A percentile compares a stretch with the other conserved stretches of the same genome.
Evolutionary conservation across 148 eudicot species (phyloP).

Genomic region (Vaccinium vitisidaea): DNA sequence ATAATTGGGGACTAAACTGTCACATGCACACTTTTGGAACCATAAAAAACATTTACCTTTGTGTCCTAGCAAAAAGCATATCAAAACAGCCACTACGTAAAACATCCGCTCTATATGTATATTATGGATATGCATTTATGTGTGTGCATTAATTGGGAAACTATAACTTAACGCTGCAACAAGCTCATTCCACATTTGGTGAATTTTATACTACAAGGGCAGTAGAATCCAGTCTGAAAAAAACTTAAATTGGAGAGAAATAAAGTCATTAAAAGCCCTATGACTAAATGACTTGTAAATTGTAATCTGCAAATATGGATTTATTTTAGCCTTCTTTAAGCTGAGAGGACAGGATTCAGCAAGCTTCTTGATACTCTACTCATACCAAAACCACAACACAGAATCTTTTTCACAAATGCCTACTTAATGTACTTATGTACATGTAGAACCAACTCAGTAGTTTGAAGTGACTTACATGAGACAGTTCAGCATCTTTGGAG

Average conservation of each 20-base stretch:
- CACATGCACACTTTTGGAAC: background rate
- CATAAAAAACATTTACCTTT: background rate
- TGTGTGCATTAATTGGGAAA: background rate
- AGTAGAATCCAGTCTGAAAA: background rate
- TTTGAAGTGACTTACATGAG: slow-evolving; percentile 71
- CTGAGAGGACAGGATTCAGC: background rate
- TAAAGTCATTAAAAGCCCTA: background rate
- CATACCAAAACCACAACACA: background rate
- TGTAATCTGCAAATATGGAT: background rate
- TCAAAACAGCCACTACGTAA: background rate
- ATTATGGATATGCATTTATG: background rate
- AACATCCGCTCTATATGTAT: background rate
- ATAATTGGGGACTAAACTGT: background rate
- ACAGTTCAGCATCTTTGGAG: slow-evolving; percentile 98
- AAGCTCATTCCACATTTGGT: background rate
- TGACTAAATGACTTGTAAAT: background rate
- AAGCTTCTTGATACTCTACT: background rate
- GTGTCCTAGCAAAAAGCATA: background rate
- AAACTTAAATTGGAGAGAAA: background rate
- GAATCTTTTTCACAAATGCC: background rate
- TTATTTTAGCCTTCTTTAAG: background rate
- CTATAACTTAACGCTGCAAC: background rate
- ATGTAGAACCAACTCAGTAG: slow-evolving; percentile 7
- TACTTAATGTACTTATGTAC: too few relatives aligned
- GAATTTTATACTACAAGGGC: background rate